Evolutionary conservation across 2,329 filamentous ascomycete genomes (phyloP).

Genomic region (Falciphora oryzae): DNA sequence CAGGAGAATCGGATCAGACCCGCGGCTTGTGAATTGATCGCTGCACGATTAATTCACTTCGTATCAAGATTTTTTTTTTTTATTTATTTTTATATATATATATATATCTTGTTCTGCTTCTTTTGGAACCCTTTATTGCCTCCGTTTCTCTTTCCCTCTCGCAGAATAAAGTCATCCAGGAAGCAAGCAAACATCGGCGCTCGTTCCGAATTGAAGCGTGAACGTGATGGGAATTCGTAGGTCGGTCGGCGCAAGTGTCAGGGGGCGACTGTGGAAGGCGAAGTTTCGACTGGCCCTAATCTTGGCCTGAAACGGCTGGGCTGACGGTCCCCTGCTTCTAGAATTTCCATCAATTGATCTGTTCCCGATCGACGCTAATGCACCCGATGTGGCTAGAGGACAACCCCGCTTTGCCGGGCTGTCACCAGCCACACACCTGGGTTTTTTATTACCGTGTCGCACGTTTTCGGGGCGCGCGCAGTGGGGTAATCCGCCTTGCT

Average conservation of each 20-base stretch:
- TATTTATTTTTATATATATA: no score
- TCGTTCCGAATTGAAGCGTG: background rate
- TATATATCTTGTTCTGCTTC: no score
- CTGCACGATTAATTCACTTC: background rate
- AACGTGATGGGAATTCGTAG: background rate
- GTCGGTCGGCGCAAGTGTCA: background rate
- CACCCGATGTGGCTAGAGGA: conserved; percentile 5
- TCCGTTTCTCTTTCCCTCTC: background rate
- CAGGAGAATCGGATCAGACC: background rate
- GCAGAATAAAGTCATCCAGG: background rate
- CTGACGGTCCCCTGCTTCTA: conserved; percentile 4
- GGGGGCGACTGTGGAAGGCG: background rate
- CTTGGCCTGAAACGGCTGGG: conserved; percentile 4
- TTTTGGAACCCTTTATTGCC: no score
- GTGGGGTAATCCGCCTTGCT: background rate
- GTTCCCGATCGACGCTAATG: conserved; percentile 9
- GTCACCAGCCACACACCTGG: conserved; percentile 13
- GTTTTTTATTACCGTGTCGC: background rate
- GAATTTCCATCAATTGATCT: conserved; percentile 7
- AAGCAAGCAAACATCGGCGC: background rate
- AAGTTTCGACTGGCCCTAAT: background rate
- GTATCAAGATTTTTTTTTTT: background rate
- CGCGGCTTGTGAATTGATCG: background rate
- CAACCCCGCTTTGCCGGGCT: background rate
- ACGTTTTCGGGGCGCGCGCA: conserved; percentile 10